These are phyloP conservation scores for Chlamydomonas reinhardtii DNA, from an alignment of 163 green algal genomes.

Conservation along the genomic window DNA sequence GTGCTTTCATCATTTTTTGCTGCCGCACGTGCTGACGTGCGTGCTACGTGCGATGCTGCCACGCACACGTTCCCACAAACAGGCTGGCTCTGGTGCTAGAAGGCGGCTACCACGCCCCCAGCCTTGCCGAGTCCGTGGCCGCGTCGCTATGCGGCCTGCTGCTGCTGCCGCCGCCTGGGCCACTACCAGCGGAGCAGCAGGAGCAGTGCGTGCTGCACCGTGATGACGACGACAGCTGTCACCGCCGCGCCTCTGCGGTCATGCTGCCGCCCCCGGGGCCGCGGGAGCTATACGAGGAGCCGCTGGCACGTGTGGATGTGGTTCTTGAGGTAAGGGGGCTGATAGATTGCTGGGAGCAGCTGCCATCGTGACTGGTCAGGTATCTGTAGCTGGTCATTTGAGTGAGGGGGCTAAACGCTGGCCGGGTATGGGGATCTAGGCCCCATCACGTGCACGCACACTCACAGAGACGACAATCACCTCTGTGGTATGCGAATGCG, in stretches of 20 bases:
- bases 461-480: no score
- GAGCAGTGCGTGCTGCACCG: neutral
- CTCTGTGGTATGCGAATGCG: neutral
- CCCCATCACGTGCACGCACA: no score
- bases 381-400: no score
- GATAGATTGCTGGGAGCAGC: no score
- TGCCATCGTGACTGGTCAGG: no score
- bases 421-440: no score
- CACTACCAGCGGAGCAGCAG: neutral
- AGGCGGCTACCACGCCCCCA: conserved; percentile 85
- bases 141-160: conserved; percentile 28
- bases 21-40: neutral
- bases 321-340: conserved; percentile 9
- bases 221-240: neutral
- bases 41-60: no score
- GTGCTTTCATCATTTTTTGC: no score
- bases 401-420: no score
- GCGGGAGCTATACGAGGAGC: conserved; percentile 31
- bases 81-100: conserved; percentile 87
- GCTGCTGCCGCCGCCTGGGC: neutral
- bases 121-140: conserved; percentile 57
- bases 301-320: neutral
- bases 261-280: neutral
- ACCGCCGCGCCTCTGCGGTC: neutral
- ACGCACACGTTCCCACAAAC: conserved; percentile 52